Conservation (phyloP, 2,329 filamentous ascomycete genomes). For the Neofusicoccum umdonicola region DNA sequence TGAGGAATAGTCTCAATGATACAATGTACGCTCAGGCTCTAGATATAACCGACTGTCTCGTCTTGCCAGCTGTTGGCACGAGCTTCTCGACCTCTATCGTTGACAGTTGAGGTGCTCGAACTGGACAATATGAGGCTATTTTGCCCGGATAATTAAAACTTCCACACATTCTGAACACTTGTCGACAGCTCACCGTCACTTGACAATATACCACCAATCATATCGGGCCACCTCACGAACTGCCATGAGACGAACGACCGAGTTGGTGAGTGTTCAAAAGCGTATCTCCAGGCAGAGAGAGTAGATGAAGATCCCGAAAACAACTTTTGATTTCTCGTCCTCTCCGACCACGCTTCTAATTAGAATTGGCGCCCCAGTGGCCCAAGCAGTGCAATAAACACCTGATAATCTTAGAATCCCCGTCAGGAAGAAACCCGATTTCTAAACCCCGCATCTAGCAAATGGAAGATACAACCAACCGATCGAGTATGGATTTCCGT, state of each 20-base stretch:
- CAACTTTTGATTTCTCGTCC: neutral
- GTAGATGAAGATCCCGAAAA: neutral
- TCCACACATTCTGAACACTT: too few species aligned
- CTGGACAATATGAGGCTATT: too few species aligned
- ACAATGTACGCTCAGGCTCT: neutral
- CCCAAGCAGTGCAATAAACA: neutral
- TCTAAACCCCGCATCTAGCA: constrained; percentile 4
- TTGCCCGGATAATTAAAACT: too few species aligned
- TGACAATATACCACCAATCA: too few species aligned
- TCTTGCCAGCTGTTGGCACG: constrained; percentile 8
- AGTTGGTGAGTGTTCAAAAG: too few species aligned
- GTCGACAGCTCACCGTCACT: too few species aligned
- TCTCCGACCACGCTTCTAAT: neutral
- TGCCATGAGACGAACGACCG: too few species aligned
- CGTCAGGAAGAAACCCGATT: neutral
- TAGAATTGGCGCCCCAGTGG: neutral
- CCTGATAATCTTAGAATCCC: neutral
- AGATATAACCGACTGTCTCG: neutral
- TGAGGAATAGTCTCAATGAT: neutral
- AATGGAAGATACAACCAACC: neutral
- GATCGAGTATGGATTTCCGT: constrained; percentile 2
- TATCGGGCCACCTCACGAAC: too few species aligned
- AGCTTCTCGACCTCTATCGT: neutral
- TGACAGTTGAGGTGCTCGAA: neutral
- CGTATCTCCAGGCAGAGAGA: neutral